phyloP scores from a whole-genome alignment of 345 rosid species.

The Eutrema japonicum region DNA sequence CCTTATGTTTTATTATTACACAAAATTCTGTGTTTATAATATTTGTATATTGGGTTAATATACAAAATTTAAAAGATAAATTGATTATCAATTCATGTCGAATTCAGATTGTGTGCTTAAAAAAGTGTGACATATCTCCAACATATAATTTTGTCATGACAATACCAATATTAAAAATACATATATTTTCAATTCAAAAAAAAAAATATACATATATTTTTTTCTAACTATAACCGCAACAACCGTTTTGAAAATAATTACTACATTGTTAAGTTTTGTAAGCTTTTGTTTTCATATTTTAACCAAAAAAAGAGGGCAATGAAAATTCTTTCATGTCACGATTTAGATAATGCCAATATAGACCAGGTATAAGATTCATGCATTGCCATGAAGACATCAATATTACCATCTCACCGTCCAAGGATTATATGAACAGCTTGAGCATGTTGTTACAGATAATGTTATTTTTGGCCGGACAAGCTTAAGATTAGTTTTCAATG shows the following conservation, averaged over 20 bases:
- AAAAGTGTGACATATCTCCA: background rate
- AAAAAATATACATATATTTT: too few relatives aligned
- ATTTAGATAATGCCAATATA: too few relatives aligned
- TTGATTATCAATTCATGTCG: background rate
- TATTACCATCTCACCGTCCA: conserved; percentile 33
- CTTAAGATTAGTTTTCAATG: conserved; percentile 3
- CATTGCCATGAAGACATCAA: conserved; percentile 29
- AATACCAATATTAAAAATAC: background rate
- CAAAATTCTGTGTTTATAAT: background rate
- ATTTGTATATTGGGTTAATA: background rate
- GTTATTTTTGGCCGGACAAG: conserved; percentile 30
- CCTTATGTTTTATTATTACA: background rate
- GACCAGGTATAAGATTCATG: conserved; percentile 19
- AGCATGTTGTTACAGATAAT: conserved; percentile 32
- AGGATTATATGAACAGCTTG: conserved; percentile 17
- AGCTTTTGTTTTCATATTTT: background rate
- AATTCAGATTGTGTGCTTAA: background rate
- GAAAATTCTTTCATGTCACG: too few relatives aligned
- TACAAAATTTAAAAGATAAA: background rate
- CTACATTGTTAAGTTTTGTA: too few relatives aligned
- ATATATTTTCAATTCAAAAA: too few relatives aligned
- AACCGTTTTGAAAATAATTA: background rate
- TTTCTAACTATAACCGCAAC: background rate
- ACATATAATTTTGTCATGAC: background rate
- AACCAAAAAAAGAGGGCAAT: background rate